These are phyloP conservation scores for Cryptosporidium felis DNA, from an alignment of 169 alveolate genomes.

Conservation along the genomic window DNA sequence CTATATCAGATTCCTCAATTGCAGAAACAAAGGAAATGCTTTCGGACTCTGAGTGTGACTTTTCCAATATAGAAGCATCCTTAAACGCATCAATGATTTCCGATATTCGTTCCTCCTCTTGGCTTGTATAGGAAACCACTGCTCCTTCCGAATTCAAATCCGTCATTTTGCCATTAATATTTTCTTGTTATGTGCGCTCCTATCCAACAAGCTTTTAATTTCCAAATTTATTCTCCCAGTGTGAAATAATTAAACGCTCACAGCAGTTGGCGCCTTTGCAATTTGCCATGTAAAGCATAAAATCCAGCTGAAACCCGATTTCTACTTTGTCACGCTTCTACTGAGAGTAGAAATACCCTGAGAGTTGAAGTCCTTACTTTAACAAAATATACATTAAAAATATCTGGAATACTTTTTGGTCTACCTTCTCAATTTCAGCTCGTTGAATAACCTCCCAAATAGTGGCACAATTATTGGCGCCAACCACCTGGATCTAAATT, in stretches of 20 bases:
- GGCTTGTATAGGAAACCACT: not conserved
- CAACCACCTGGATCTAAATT: not conserved
- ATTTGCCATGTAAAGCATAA: too few relatives aligned
- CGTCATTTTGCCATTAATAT: constrained; percentile 28
- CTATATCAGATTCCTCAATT: constrained; percentile 61
- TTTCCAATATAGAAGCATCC: constrained; percentile 36
- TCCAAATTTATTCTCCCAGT: not conserved
- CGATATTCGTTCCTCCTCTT: constrained; percentile 38
- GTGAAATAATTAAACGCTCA: too few relatives aligned
- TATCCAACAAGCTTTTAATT: not conserved
- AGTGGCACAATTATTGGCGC: constrained; percentile 6
- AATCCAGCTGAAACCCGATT: too few relatives aligned
- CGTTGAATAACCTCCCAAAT: not conserved
- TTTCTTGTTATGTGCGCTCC: too few relatives aligned
- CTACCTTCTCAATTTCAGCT: too few relatives aligned
- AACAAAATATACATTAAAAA: too few relatives aligned
- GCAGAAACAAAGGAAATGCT: constrained; percentile 63
- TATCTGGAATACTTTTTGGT: too few relatives aligned
- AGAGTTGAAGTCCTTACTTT: too few relatives aligned
- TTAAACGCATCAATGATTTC: constrained; percentile 60
- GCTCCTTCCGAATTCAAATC: not conserved
- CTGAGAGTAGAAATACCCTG: too few relatives aligned
- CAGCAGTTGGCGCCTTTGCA: too few relatives aligned
- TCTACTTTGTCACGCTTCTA: too few relatives aligned
- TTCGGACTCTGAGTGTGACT: constrained; percentile 57